Evolutionary conservation across 441 rosid species (phyloP), one percentile per base, ranked within the genome.

Genomic region (Viola pubescens): DNA sequence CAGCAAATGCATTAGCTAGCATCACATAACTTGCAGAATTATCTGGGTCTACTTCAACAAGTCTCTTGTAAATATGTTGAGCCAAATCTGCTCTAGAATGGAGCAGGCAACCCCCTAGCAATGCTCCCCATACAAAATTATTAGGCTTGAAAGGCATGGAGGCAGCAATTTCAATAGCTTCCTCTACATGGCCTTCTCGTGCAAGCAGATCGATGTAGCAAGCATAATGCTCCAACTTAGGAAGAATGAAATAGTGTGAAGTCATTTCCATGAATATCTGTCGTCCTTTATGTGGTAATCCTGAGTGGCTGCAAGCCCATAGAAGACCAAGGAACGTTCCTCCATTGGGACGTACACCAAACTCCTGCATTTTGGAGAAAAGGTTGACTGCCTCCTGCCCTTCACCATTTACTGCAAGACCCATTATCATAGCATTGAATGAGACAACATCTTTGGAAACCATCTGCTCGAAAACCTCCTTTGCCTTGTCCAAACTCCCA

Each of bases 181-280:
- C 84, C 44, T 76, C 77, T 26, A 79, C 52, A 37, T 16, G 70
- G 44, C 81, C 84, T 2, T 62, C 71, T 40, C 84, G 68, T 8
- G 84, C 70, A 34, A 79, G 79, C 39, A 79, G 73, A 70, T 79
- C 81, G 2, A 74, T 69, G 47, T 79, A 79, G 61, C 81, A 67
- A 54, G 84, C 75, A 59, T 76, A 76, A 64, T 74, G 84, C 43
- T 79, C 77, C 66, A 79, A 47, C 34, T 55, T 60, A 7, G 81
- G 75, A 50, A 40, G 51, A 47, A 70, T 14, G 3, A 60, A 59
- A 52, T 54, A 66, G 16, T 47, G 37, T 37, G 67, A 61, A 34
- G 7, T 67, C 83, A 79, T 79, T 8, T 69, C 68, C 45, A 7
- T 54, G 50, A 78, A 75, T 50, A 73, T 71, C 49, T 40, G 64